phyloP scores from a whole-genome alignment of 1,139 yeast genomes.

The Pneumocystis carinii region DNA sequence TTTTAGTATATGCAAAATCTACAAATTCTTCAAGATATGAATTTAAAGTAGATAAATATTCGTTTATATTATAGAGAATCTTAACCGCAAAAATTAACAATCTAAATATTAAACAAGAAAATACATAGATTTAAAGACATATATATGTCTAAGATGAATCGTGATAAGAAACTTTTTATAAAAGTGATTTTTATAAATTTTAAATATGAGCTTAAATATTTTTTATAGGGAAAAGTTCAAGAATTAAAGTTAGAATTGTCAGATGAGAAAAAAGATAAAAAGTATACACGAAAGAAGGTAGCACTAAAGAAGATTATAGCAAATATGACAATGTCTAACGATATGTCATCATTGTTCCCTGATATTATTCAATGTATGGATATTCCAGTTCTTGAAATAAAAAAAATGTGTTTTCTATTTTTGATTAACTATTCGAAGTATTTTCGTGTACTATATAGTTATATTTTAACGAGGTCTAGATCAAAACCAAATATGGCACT shows the following conservation, averaged over 20 bases:
- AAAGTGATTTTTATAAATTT: neutral
- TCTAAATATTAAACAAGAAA: neutral
- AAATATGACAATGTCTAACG: constrained; percentile 73
- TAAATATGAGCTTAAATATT: neutral
- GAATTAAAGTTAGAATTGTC: constrained; percentile 45
- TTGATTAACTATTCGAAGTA: constrained; percentile 45
- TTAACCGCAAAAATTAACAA: neutral
- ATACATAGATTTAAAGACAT: neutral
- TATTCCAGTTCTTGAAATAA: constrained; percentile 54
- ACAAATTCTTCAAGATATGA: no score
- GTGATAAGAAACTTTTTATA: neutral
- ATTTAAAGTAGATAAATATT: no score
- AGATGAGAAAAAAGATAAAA: constrained; percentile 38
- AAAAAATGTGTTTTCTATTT: constrained; percentile 44
- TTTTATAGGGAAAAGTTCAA: constrained; percentile 29
- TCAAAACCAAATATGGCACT: constrained; percentile 23
- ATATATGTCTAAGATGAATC: neutral
- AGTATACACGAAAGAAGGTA: constrained; percentile 34
- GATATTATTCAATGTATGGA: constrained; percentile 50
- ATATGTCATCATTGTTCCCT: constrained; percentile 51
- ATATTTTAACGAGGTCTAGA: neutral
- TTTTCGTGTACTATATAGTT: constrained; percentile 26
- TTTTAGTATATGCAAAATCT: no score
- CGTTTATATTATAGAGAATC: neutral
- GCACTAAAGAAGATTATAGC: constrained; percentile 68